Evolutionary conservation across 257 asterid genomes (phyloP), one percentile per base, ranked within the genome.

Genomic region (Jaltomata sinuosa): DNA sequence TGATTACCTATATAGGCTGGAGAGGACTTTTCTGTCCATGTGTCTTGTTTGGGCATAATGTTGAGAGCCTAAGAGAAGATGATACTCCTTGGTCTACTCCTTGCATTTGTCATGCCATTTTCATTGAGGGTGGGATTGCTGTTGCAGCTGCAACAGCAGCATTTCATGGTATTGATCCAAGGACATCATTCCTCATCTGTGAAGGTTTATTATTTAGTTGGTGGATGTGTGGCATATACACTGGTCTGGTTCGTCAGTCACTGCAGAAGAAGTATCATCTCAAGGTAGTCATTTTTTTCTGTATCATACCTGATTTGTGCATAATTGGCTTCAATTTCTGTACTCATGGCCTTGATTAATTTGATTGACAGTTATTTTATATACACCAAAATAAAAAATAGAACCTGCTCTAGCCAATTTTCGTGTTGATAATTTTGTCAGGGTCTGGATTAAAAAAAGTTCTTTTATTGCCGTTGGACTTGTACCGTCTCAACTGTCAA

Each of bases 191-290:
- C 89, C 99, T 97, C 87, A 88, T 97, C 50, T 84, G 90, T 78
- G 99, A 97, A 90, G 98, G 99, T 61, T 88, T 97, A 91, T 85
- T 94, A 65, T 97, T 97, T 89, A 89, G 99, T 89, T 97, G 99
- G 99, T 97, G 99, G 99, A 92, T 97, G 98, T 97, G 99, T 89
- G 99, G 98, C 54, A 94, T 97, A 87, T 95, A 97, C 90, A 94
- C 99, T 53, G 98, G 98, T 78, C 91, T 95, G 65, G 88, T 89
- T 57, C 89, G 98, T 67, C 98, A 97, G 87, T 86, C 96, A 1
- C 86, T 97, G 87, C 99, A 97, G 93, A 97, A 93, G 89, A 97
- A 95, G 90, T 97, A 97, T 90, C 99, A 97, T 93, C 99, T 97
- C 88, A 85, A 97, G 99, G 99, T 97, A 49, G 83, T 89, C 52